Conservation (phyloP, 208 protist genomes). For the Acanthamoeba royreba region DNA sequence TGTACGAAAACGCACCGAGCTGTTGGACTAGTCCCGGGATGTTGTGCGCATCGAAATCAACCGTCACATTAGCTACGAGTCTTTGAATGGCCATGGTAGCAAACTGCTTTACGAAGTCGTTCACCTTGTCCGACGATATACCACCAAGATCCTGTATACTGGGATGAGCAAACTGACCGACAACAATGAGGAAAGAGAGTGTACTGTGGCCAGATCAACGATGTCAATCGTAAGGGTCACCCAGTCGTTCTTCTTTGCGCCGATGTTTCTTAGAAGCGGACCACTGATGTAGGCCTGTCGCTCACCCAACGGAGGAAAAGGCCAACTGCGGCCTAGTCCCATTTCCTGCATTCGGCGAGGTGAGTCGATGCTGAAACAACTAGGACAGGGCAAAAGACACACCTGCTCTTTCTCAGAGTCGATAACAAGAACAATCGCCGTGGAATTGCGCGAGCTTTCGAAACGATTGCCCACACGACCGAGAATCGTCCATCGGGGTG, state of each 20-base stretch:
- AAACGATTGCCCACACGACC: constrained; percentile 19
- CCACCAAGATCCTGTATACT: neutral
- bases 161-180: neutral
- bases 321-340: constrained; percentile 87
- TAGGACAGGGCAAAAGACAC: neutral
- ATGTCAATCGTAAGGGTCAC: constrained; percentile 69
- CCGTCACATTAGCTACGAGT: neutral
- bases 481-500: constrained; percentile 46
- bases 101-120: neutral
- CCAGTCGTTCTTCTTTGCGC: constrained; percentile 76
- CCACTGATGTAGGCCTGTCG: constrained; percentile 84
- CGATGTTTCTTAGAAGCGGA: constrained; percentile 79
- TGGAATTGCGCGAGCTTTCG: constrained; percentile 18
- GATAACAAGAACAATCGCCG: constrained; percentile 78
- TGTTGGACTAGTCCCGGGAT: neutral
- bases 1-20: neutral
- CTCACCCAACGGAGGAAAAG: constrained; percentile 80
- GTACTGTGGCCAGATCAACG: neutral
- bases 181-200: neutral
- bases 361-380: neutral
- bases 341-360: constrained; percentile 37
- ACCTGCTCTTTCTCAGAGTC: constrained; percentile 78
- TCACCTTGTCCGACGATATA: neutral
- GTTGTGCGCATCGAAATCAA: neutral
- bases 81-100: neutral